Evolutionary conservation across 2,329 filamentous ascomycete species (phyloP), one percentile per base, ranked within the genome.

Genomic region (Colletotrichum gloeosporioides): DNA sequence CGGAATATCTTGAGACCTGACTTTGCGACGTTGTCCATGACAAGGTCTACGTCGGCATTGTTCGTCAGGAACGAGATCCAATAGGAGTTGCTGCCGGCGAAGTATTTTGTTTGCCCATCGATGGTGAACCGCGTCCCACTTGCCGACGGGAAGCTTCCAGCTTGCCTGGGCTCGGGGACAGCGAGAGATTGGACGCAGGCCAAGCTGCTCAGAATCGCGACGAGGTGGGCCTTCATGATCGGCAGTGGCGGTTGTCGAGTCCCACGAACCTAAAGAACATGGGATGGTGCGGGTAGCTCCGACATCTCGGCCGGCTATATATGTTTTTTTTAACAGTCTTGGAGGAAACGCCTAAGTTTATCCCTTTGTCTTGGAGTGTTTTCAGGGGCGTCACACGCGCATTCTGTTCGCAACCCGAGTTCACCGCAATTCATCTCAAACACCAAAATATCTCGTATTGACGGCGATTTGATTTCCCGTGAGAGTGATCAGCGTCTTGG

Each of bases 1-100:
- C 91, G 86, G 10, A 92, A 83, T 72, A 92, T 88, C 81, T 90
- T 90, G 75, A 89, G 87, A 1, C 90, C 90, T 3, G 90, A 88
- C 13, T 53, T 53, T 62, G 85, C 80, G 15, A 92, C 81, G 78
- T 90, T 86, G 69, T 85, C 82, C 57, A 90, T 83, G 10, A 86
- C 83, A 18, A 84, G 83, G 78, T 92, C 89, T 16, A 92, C 87
- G 79, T 93, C 90, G 9, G 83, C 85, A 77, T 90, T 86, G 72
- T 89, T 88, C 79, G 85, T 89, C 57, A 88, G 79, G 78, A 90
- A 89, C 13, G 84, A 83, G 65, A 90, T 86, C 88, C 89, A 92
- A 83, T 91, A 91, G 55, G 87, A 85, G 82, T 92, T 91, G 64
- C 86, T 90, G 25, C 90, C 90, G 16, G 88, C 88, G 77, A 87